Evolutionary conservation across 257 asterid genomes (phyloP).

Genomic region (Solanum clarkiae): DNA sequence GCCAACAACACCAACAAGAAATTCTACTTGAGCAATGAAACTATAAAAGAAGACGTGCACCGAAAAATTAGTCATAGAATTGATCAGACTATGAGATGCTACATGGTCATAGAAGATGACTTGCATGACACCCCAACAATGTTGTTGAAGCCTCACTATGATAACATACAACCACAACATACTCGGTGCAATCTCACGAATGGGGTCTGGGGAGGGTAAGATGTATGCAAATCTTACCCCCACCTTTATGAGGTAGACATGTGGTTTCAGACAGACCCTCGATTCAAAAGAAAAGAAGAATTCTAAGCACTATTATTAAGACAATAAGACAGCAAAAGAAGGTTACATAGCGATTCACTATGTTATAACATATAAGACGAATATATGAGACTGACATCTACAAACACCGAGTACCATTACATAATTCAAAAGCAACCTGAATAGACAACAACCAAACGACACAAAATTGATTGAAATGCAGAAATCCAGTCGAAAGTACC

Average conservation of each 20-base stretch:
- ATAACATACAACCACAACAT: neutral
- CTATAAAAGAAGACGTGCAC: neutral
- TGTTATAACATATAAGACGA: neutral
- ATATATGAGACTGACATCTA: neutral
- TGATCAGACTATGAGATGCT: neutral
- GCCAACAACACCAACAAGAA: neutral
- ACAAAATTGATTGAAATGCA: neutral
- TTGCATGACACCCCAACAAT: neutral
- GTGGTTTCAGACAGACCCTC: neutral
- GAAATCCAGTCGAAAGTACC: slow-evolving; percentile 10
- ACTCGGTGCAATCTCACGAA: neutral
- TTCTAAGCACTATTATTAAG: neutral
- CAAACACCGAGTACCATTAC: neutral
- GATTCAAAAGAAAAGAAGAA: neutral
- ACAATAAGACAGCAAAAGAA: neutral
- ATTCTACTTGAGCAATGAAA: neutral
- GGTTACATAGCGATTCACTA: neutral
- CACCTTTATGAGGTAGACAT: neutral
- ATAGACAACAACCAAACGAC: neutral
- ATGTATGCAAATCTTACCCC: neutral
- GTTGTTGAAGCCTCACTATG: neutral
- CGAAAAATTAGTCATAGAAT: neutral
- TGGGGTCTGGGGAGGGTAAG: neutral
- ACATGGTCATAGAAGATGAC: neutral
- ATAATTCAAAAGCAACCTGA: neutral